phyloP scores from a whole-genome alignment of 2,329 filamentous ascomycete species.

The Chaetoscypha palmicola region DNA sequence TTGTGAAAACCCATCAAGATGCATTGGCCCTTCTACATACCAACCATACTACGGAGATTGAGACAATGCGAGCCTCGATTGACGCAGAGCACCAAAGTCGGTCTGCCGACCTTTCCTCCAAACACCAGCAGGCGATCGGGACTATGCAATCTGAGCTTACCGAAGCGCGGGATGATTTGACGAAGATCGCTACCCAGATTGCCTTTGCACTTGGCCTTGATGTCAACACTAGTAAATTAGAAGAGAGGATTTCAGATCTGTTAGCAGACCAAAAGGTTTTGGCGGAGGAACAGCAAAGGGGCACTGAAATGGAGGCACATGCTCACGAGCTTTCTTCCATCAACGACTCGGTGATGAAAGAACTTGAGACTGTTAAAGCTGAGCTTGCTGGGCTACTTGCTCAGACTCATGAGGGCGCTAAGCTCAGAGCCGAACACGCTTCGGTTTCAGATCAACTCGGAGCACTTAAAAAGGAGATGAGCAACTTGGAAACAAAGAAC shows the following conservation, averaged over 20 bases:
- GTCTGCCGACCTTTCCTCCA: slow-evolving; percentile 50
- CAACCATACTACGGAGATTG: slow-evolving; percentile 45
- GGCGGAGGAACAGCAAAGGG: slow-evolving; percentile 49
- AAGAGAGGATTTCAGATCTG: slow-evolving; percentile 52
- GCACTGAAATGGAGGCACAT: slow-evolving; percentile 48
- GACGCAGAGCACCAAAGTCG: slow-evolving; percentile 51
- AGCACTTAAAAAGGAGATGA: slow-evolving; percentile 59
- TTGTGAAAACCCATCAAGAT: slow-evolving; percentile 48
- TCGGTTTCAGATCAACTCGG: slow-evolving; percentile 50
- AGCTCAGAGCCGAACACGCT: slow-evolving; percentile 37
- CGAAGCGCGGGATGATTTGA: slow-evolving; percentile 59
- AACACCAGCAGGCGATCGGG: slow-evolving; percentile 50
- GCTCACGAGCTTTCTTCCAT: slow-evolving; percentile 49
- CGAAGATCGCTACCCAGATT: slow-evolving; percentile 57
- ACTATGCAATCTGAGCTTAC: slow-evolving; percentile 55
- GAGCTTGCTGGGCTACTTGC: slow-evolving; percentile 47
- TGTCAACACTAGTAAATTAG: slow-evolving; percentile 60
- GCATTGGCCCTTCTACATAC: slow-evolving; percentile 43
- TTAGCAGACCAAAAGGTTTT: slow-evolving; percentile 54
- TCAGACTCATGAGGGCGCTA: slow-evolving; percentile 38
- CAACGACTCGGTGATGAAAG: slow-evolving; percentile 52
- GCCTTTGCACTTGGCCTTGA: slow-evolving; percentile 53
- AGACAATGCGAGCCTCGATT: slow-evolving; percentile 40
- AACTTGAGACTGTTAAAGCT: slow-evolving; percentile 55
- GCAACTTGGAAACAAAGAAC: slow-evolving; percentile 59